Percentiles rank a stretch among this genome's conserved stretches.
phyloP scores from a whole-genome alignment of 805 yeast genomes.

The Wickerhamiella qilinensis region DNA sequence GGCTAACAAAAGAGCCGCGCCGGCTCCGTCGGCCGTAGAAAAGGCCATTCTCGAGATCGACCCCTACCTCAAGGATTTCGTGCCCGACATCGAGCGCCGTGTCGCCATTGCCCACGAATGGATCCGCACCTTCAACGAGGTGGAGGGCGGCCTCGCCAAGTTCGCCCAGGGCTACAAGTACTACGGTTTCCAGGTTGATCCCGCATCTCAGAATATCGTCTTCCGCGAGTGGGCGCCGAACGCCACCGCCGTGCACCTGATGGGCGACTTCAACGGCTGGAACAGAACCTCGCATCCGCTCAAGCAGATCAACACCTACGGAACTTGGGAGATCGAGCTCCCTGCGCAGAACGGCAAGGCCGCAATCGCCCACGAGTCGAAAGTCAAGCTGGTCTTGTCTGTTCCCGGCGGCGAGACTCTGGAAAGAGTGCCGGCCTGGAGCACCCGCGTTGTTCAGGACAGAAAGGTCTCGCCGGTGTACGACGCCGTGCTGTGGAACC shows the following conservation, averaged over 20 bases:
- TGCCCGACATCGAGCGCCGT: conserved; percentile 51
- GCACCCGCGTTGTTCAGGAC: conserved; percentile 58
- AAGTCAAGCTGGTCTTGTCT: conserved; percentile 46
- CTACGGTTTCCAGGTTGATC: conserved; percentile 61
- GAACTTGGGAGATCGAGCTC: conserved; percentile 50
- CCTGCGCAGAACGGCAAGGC: conserved; percentile 33
- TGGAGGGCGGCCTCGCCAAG: conserved; percentile 48
- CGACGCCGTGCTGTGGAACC: conserved; percentile 93
- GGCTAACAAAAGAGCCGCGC: too few species aligned
- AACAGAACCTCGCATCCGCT: conserved; percentile 37
- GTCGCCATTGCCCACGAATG: conserved; percentile 50
- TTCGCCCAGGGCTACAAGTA: conserved; percentile 63
- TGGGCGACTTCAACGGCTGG: conserved; percentile 92
- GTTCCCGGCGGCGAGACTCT: conserved; percentile 52
- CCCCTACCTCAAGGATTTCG: conserved; percentile 74
- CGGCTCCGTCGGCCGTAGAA: background rate
- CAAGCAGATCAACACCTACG: conserved; percentile 41
- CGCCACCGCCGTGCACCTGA: conserved; percentile 56
- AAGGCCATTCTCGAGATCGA: conserved; percentile 45
- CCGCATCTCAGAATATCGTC: conserved; percentile 33
- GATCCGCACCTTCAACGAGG: conserved; percentile 34
- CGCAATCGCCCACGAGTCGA: conserved; percentile 69
- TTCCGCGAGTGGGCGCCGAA: conserved; percentile 86
- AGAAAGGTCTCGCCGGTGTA: conserved; percentile 32
- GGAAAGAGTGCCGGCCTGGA: conserved; percentile 84